Base-by-base conservation (phyloP, 140 eudicot species). In the Erigeron philadelphicus region DNA sequence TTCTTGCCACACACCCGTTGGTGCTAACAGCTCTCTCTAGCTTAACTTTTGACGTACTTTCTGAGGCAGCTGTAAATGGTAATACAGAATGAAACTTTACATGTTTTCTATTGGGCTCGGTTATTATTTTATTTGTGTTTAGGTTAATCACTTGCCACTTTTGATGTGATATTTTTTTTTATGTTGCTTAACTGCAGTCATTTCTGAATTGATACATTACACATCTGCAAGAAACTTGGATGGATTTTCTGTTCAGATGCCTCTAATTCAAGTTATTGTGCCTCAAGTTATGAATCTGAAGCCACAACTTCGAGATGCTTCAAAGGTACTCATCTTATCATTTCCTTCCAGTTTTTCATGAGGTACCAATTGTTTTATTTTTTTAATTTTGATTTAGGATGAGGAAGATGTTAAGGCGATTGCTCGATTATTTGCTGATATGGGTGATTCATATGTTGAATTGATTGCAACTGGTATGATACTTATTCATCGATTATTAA, bases 21-120 rank as follows among this genome's bases (percentile, higher is more conserved):
- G 99, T 87, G 77, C 88, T 79, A 47, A 81, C 95, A 70, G 96
- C 99, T 82, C 96, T 94, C 72, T 83, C 99, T 71, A 84, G 88
- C 81, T 80, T 94, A 87, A 84, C 75, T 74, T 81, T 86, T 71
- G 97, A 94, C 46, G 75, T 87, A 72, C 85, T 87, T 49, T 87
- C 95, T 0, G 99, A 94, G 84, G 99, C 97, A 74, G 85, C 99
- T 17, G 96, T 90, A 41, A 90, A 94, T 75, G 99, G 99, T 94
- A 83, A 61, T 68, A 38, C 48, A 53, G 17, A 43, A 38, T 16
- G 9, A 41, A 19, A 12, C 21, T 8, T 54, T 65, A 44, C 49
- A 38, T 61, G 42, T 68, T 71, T 53, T 75, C 25, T 56, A 19
- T 7, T 35, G 69, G 13, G 13, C 41, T 61, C 41, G 3, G 42